These are phyloP conservation scores for Tanacetum coccineum DNA, from an alignment of 129 eudicot genomes.

Conservation along the genomic window DNA sequence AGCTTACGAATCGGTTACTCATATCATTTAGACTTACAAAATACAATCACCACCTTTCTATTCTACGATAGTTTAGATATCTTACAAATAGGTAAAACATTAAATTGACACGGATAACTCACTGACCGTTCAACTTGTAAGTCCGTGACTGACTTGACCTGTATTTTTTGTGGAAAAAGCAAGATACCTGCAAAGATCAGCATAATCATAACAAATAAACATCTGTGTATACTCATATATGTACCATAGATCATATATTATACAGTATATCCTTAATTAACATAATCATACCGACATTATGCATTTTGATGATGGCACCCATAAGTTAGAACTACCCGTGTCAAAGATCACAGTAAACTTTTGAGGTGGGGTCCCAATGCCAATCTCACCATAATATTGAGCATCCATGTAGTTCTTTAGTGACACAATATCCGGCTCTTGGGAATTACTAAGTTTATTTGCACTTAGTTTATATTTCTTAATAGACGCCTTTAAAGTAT, in stretches of 20 bases:
- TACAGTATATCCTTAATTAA: background rate
- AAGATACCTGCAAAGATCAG: constrained; percentile 39
- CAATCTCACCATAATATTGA: constrained; percentile 64
- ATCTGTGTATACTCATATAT: background rate
- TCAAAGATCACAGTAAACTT: constrained; percentile 62
- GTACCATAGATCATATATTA: background rate
- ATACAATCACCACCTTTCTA: background rate
- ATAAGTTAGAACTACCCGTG: constrained; percentile 60
- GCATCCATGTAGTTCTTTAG: constrained; percentile 74
- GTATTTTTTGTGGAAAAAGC: constrained; percentile 53
- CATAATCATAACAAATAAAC: background rate
- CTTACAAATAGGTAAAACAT: background rate
- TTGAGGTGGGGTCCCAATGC: constrained; percentile 60
- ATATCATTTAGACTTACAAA: too few relatives aligned
- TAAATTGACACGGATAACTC: background rate
- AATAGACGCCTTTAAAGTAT: constrained; percentile 27
- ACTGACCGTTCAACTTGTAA: constrained; percentile 50
- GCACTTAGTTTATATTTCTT: constrained; percentile 24
- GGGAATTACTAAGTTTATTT: constrained; percentile 22
- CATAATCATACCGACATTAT: constrained; percentile 46
- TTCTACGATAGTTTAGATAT: background rate
- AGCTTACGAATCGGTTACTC: too few relatives aligned
- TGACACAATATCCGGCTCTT: constrained; percentile 46
- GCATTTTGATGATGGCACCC: constrained; percentile 74
- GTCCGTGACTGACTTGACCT: constrained; percentile 47